Conservation (phyloP, 495 filamentous ascomycete genomes). For the Durotheca rogersii region DNA sequence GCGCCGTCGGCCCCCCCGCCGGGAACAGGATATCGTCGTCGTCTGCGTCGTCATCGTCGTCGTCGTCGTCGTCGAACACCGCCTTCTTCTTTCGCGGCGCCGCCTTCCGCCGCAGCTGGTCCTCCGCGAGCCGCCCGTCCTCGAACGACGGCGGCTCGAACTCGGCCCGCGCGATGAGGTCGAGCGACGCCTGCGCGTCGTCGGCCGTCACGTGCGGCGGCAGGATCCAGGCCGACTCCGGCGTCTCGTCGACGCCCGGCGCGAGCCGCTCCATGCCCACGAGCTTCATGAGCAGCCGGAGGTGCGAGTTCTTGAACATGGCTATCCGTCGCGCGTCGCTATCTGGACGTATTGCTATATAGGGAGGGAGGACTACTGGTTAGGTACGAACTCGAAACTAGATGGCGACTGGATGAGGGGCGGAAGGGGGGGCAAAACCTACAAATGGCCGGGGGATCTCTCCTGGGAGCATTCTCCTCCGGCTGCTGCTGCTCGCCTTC, state of each 20-base stretch:
- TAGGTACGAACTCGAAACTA: too few species aligned
- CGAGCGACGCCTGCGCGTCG: constrained; percentile 59
- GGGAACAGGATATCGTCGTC: constrained; percentile 62
- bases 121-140: constrained; percentile 67
- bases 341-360: constrained; percentile 62
- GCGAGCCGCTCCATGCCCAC: constrained; percentile 70
- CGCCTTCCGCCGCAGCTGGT: constrained; percentile 72
- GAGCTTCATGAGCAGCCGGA: constrained; percentile 81
- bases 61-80: constrained; percentile 65
- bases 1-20: constrained; percentile 61
- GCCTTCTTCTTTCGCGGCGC: constrained; percentile 48
- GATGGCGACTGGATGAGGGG: too few species aligned
- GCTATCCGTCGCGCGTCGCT: constrained; percentile 67
- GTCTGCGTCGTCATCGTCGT: constrained; percentile 59
- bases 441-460: constrained; percentile 48
- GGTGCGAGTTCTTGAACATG: constrained; percentile 85
- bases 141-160: constrained; percentile 70
- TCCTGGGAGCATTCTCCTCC: constrained; percentile 40
- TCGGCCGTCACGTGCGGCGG: constrained; percentile 64
- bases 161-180: constrained; percentile 68
- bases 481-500: constrained; percentile 42
- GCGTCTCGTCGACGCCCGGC: constrained; percentile 61
- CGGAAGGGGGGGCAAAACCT: too few species aligned
- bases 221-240: constrained; percentile 76
- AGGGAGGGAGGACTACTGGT: too few species aligned